phyloP scores from a whole-genome alignment of 2,329 filamentous ascomycete species.

The Fusarium anguioides region DNA sequence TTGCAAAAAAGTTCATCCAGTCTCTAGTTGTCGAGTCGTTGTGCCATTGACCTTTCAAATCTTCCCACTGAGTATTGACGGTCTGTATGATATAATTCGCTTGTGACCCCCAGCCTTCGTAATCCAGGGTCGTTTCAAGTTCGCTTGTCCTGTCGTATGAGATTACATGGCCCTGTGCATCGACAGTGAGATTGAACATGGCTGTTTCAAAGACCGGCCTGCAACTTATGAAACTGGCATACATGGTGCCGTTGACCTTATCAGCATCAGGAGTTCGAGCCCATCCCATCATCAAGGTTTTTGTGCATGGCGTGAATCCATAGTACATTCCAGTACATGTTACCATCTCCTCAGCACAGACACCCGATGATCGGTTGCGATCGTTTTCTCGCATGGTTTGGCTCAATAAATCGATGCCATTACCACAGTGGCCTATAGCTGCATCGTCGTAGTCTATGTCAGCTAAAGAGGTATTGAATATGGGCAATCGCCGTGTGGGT shows the following conservation, averaged over 20 bases:
- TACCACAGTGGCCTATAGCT: too few relatives aligned
- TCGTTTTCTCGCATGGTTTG: not conserved
- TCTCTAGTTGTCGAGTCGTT: conserved; percentile 58
- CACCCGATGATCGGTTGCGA: not conserved
- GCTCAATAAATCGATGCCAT: not conserved
- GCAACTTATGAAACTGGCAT: conserved; percentile 43
- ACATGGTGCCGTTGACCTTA: conserved; percentile 22
- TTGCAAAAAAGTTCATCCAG: conserved; percentile 52
- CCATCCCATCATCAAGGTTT: too few relatives aligned
- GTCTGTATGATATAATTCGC: conserved; percentile 18
- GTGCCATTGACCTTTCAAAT: conserved; percentile 56
- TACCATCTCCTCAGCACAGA: not conserved
- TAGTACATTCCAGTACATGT: too few relatives aligned
- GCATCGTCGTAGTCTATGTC: too few relatives aligned
- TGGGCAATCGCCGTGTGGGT: not conserved
- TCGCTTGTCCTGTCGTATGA: conserved; percentile 27
- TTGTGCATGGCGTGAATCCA: too few relatives aligned
- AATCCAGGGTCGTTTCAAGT: conserved; percentile 24
- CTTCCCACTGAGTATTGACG: conserved; percentile 15
- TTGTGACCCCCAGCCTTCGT: conserved; percentile 24
- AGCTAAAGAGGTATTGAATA: too few relatives aligned
- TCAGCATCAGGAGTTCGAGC: not conserved
- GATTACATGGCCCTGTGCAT: conserved; percentile 42
- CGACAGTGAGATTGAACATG: conserved; percentile 50
- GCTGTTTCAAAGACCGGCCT: conserved; percentile 46